Evolutionary conservation across 2,329 filamentous ascomycete genomes (phyloP), one percentile per base, ranked within the genome.

Genomic region (Colletotrichum nymphaeae): DNA sequence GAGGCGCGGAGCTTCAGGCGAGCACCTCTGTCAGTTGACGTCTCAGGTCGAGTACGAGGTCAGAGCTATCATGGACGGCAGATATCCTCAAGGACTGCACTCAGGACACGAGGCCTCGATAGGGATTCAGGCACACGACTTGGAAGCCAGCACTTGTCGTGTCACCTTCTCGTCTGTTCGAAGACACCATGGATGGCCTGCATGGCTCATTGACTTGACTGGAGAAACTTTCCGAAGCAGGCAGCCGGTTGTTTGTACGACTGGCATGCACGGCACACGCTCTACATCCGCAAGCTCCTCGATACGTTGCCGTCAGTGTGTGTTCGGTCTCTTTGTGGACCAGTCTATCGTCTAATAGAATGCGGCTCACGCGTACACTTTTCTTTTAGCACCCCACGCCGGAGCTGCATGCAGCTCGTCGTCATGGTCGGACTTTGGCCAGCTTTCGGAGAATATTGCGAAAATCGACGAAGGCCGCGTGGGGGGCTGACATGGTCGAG

Each of bases 191-290:
- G 7, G n/a, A 46, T 26, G 57, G 58, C 53, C 69, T n/a, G 49
- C 53, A 28, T 53, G 22, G 49, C 26, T 37, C 24, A 42, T 19
- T 32, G 32, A 63, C 68, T 19, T 46, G 46, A 63, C 68, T 69
- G 65, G 69, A 46, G 14, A 53, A 26, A 26, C 7, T 6, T 46
- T 53, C 59, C 66, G 60, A 26, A 35, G 66, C 66, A 65, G 66
- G 60, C n/a, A 32, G 55, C 70, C 55, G 60, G 52, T 65, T 56
- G 59, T 64, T 24, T 35, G 67, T 70, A 35, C 26, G 55, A 56
- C 60, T 16, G 49, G 22, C 3, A 62, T 26, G 24, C 46, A 65
- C 30, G 60, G 42, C 66, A 69, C 66, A 56, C 69, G 66, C 70
- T 49, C 64, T 59, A 37, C 42, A 14, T 69, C 46, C 7, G 53